Base-by-base conservation (phyloP, 768 basidiomycete genomes). In the Pleurotus tuber-regium region DNA sequence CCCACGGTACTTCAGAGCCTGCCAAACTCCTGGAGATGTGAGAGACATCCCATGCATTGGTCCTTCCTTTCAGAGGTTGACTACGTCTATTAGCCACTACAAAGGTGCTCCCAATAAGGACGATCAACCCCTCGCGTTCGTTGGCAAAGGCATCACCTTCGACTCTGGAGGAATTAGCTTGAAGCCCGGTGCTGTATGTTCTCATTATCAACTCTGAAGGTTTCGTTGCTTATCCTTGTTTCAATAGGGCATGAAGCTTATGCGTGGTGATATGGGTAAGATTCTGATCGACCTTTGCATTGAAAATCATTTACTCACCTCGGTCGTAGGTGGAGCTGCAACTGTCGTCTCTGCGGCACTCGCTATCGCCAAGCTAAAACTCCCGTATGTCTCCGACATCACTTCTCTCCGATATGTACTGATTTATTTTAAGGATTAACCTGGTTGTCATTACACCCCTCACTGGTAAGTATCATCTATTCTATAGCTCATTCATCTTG, bases 221-320 rank as follows among this genome's bases (percentile, higher is more conserved):
- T 26, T 14, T 18, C 11, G 14, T 48, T 47, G 11, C 46, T 49
- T 12, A 40, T 14, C 8, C 7, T 29, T 49, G n/a, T 21, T 25
- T 43, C n/a, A n/a, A 2, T 46, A 89, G 86, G 79, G 72, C 51
- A 92, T 92, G 90, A 90, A 91, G 64, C 66, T 81, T 4, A 91
- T 92, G 89, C 80, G 89, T 33, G 91, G 78, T 1, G 91, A 92
- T 61, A 93, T 93, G 92, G 92, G n/a, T n/a, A n/a, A n/a, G n/a
- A n/a, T n/a, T n/a, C n/a, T n/a, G n/a, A n/a, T n/a, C n/a, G n/a
- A n/a, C n/a, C n/a, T n/a, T n/a, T n/a, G n/a, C n/a, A n/a, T n/a
- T n/a, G n/a, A n/a, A n/a, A n/a, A n/a, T n/a, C n/a, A n/a, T n/a
- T n/a, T n/a, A n/a, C n/a, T n/a, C n/a, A n/a, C n/a, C n/a, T n/a